Evolutionary conservation across 2,329 filamentous ascomycete species (phyloP).

Genomic region (Elsinoe arachidis): DNA sequence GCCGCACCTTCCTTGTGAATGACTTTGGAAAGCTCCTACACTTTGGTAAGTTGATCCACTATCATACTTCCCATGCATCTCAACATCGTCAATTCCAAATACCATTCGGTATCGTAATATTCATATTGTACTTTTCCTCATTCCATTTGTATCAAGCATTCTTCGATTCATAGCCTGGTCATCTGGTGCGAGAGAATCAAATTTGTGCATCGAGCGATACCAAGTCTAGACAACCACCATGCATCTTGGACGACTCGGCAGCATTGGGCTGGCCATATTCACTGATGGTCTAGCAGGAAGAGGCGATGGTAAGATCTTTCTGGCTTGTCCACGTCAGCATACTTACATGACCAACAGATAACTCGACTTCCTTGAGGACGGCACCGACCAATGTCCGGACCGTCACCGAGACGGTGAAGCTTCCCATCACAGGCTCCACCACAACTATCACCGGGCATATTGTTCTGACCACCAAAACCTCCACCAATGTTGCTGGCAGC

Average conservation of each 20-base stretch:
- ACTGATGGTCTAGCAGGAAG: neutral
- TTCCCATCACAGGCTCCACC: neutral
- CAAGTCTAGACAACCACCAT: neutral
- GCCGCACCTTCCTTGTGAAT: neutral
- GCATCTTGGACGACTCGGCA: too few species aligned
- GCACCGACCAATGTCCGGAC: neutral
- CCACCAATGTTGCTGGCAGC: neutral
- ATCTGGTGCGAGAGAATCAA: neutral
- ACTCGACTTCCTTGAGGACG: neutral
- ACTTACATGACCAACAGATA: neutral
- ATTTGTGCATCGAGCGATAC: neutral
- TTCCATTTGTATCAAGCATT: neutral
- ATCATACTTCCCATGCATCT: neutral
- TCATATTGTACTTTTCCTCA: too few species aligned
- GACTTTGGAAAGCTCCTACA: neutral
- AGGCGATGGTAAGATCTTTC: neutral
- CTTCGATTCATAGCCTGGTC: neutral
- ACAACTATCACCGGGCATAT: neutral
- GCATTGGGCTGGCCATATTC: neutral
- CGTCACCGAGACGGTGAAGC: neutral
- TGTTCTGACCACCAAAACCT: neutral
- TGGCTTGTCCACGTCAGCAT: neutral
- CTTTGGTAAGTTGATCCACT: conserved; percentile 1
- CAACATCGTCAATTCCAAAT: conserved; percentile 1
- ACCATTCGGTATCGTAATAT: neutral